These are phyloP conservation scores for Epithele typhae DNA, from an alignment of 768 basidiomycete genomes.

Conservation along the genomic window DNA sequence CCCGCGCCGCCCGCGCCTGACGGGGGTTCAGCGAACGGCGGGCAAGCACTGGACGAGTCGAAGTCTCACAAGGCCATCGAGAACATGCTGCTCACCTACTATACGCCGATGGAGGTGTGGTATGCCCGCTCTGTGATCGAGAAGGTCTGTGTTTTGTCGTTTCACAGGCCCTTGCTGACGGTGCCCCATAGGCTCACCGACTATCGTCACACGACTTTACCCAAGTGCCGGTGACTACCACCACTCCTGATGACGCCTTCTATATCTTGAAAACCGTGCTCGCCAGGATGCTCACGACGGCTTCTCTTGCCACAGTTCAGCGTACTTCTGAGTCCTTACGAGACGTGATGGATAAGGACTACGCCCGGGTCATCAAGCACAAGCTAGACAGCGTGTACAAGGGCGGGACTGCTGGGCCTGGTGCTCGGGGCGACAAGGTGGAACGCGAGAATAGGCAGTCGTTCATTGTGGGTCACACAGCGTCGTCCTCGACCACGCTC, in stretches of 20 bases:
- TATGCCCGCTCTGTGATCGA: conserved; percentile 83
- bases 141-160: conserved; percentile 49
- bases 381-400: conserved; percentile 90
- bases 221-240: conserved; percentile 60
- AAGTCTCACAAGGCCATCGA: conserved; percentile 58
- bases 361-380: conserved; percentile 71
- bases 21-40: conserved; percentile 9
- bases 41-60: conserved; percentile 41
- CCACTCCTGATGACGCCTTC: conserved; percentile 91
- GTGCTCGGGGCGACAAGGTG: conserved; percentile 55
- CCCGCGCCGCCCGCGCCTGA: too few relatives aligned
- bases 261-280: conserved; percentile 90
- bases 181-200: conserved; percentile 75
- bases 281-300: conserved; percentile 72
- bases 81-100: conserved; percentile 66
- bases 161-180: too few relatives aligned
- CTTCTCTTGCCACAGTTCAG: conserved; percentile 55
- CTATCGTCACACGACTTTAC: conserved; percentile 72
- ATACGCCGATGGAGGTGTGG: conserved; percentile 89
- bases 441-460: conserved; percentile 76
- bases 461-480: conserved; percentile 66
- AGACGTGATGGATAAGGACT: conserved; percentile 80
- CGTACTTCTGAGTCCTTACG: conserved; percentile 58
- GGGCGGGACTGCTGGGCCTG: conserved; percentile 36
- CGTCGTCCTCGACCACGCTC: neutral